Evolutionary conservation across 2,329 filamentous ascomycete genomes (phyloP), one percentile per base, ranked within the genome.

Genomic region (Ophiostoma sp.): DNA sequence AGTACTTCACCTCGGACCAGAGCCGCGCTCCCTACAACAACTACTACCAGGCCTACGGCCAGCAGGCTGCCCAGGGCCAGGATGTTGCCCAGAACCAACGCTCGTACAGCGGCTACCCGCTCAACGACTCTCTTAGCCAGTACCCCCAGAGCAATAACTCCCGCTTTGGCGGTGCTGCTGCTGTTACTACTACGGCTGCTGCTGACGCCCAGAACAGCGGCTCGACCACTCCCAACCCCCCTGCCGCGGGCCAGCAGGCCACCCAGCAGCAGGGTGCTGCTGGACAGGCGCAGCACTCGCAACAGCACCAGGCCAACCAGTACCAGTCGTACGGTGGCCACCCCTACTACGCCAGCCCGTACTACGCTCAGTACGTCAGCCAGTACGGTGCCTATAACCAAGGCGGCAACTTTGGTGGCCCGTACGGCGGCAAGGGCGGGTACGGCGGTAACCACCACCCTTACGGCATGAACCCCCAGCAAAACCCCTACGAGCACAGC

Each of bases 151-250:
- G 87, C 76, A 89, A 89, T 73, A 89, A 89, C 72, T 84, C 86
- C 4, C 84, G 87, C 67, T 89, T 88, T 62, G 83, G 83, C 42
- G 81, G 81, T 64, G 79, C 82, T 40, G 73, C 70, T 7, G 67
- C 62, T 4, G 69, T 65, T 1, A 52, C 68, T 0, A 36, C 66
- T 27, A 45, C 68, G 4, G 66, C 73, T 72, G 80, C 83, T 70
- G 82, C 87, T 71, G 92, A 96, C 68, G 85, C 86, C 71, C 91
- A 93, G 75, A 92, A 89, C 81, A 97, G 92, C 76, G 94, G 93
- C 62, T 90, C 95, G 77, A 94, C 90, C 74, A 97, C 93, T 2
- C 93, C 94, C 47, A 95, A 96, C 80, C 93, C 93, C 41, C 84
- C 89, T 55, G 66, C 64, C 1, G 60, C 66, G 2, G 79, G 80